Evolutionary conservation across 2,329 filamentous ascomycete species (phyloP).

Genomic region (Teratosphaeria epicoccoides): DNA sequence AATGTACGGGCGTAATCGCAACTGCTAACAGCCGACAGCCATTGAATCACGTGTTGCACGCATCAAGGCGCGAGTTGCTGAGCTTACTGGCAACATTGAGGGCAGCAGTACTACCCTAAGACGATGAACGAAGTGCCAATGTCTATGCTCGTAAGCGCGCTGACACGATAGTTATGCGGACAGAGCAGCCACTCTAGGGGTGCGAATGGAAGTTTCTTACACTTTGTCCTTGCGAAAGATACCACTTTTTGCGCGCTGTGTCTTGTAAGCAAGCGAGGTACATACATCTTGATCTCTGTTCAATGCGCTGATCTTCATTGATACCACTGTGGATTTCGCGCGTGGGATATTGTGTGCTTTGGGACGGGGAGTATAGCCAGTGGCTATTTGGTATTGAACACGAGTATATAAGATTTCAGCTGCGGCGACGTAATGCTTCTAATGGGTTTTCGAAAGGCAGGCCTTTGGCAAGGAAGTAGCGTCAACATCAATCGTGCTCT

Average conservation of each 20-base stretch:
- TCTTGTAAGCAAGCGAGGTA: not conserved
- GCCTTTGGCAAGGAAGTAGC: not conserved
- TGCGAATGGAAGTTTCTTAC: not conserved
- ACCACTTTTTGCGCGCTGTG: not conserved
- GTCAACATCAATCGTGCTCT: too few relatives aligned
- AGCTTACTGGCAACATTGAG: slow-evolving; percentile 53
- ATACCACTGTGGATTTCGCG: not conserved
- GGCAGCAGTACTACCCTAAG: not conserved
- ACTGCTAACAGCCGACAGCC: slow-evolving; percentile 42
- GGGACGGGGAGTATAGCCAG: not conserved
- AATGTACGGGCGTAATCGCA: not conserved
- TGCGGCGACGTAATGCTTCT: not conserved
- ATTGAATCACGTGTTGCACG: slow-evolving; percentile 94
- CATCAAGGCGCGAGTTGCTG: slow-evolving; percentile 94
- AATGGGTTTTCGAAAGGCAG: not conserved
- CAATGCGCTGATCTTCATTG: not conserved
- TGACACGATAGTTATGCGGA: not conserved
- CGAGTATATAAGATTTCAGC: not conserved
- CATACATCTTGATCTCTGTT: not conserved
- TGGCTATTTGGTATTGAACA: not conserved
- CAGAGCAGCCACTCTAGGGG: not conserved
- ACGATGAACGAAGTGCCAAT: not conserved
- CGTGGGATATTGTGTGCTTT: too few relatives aligned
- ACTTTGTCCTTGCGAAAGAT: not conserved
- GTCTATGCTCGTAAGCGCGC: not conserved